A percentile compares a stretch with the other conserved stretches of the same genome.
These are phyloP conservation scores for Phaffia tasmanica DNA, from an alignment of 768 basidiomycete species.

Conservation along the genomic window DNA sequence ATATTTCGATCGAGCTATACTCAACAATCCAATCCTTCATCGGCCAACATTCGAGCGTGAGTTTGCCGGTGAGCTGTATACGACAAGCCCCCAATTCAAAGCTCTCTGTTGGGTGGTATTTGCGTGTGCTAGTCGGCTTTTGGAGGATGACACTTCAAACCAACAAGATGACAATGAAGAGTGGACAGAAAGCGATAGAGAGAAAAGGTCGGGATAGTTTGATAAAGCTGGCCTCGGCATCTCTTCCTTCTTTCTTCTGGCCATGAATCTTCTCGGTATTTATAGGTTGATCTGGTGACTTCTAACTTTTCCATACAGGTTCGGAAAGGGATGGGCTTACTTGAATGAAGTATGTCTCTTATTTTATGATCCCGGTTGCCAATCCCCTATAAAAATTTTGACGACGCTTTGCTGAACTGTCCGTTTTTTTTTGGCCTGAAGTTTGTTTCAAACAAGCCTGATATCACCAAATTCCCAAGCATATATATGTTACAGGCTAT, in stretches of 20 bases:
- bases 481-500: slow-evolving; percentile 63
- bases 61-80: slow-evolving; percentile 46
- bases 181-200: slow-evolving; percentile 49
- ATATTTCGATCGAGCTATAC: slow-evolving; percentile 39
- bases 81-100: slow-evolving; percentile 46
- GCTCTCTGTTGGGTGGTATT: slow-evolving; percentile 55
- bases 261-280: too few species aligned
- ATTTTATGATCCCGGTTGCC: too few species aligned
- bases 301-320: too few species aligned
- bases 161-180: slow-evolving; percentile 36
- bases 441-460: too few species aligned
- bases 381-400: too few species aligned
- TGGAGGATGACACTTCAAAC: slow-evolving; percentile 45
- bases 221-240: slow-evolving; percentile 41
- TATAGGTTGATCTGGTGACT: too few species aligned
- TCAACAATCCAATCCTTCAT: slow-evolving; percentile 60
- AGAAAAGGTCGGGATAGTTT: slow-evolving; percentile 48
- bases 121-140: slow-evolving; percentile 52
- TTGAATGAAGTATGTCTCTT: too few species aligned
- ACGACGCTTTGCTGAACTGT: too few species aligned
- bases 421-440: too few species aligned
- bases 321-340: too few species aligned
- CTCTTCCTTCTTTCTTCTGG: slow-evolving; percentile 3
- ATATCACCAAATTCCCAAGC: slow-evolving; percentile 42
- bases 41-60: slow-evolving; percentile 54